Conservation (phyloP, 306 rosid genomes). For the Castanea crenata region DNA sequence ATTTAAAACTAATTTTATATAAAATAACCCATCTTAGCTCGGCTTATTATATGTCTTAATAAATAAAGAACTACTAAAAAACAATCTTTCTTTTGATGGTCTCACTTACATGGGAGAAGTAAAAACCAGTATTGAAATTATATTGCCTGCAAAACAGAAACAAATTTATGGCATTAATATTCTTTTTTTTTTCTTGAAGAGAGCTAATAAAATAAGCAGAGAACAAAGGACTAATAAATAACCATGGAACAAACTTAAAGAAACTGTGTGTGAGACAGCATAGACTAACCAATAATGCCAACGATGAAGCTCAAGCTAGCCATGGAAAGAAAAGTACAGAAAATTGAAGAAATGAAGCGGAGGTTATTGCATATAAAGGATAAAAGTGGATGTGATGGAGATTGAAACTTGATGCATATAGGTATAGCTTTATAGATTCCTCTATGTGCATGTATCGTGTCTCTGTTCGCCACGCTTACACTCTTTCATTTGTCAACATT, state of each 20-base stretch:
- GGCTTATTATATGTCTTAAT: too few relatives aligned
- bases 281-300: conserved; percentile 27
- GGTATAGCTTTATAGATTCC: neutral
- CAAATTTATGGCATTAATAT: conserved; percentile 22
- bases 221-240: too few relatives aligned
- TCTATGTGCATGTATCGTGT: neutral
- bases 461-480: conserved; percentile 10
- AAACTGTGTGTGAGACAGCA: neutral
- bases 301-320: conserved; percentile 20
- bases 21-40: too few relatives aligned
- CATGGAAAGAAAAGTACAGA: conserved; percentile 5
- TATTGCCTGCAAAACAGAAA: conserved; percentile 39
- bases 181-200: neutral
- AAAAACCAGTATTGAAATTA: conserved; percentile 47
- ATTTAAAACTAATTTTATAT: too few relatives aligned
- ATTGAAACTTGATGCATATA: neutral
- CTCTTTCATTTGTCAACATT: neutral
- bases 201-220: too few relatives aligned
- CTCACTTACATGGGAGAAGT: conserved; percentile 51
- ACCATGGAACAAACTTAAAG: neutral
- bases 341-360: neutral
- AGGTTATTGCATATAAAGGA: neutral
- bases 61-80: too few relatives aligned
- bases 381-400: neutral
- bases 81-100: neutral